Percentiles rank a stretch among this genome's conserved stretches.
These are phyloP conservation scores for Umbellularia californica DNA, from an alignment of 164 flowering plant genomes.

Conservation along the genomic window DNA sequence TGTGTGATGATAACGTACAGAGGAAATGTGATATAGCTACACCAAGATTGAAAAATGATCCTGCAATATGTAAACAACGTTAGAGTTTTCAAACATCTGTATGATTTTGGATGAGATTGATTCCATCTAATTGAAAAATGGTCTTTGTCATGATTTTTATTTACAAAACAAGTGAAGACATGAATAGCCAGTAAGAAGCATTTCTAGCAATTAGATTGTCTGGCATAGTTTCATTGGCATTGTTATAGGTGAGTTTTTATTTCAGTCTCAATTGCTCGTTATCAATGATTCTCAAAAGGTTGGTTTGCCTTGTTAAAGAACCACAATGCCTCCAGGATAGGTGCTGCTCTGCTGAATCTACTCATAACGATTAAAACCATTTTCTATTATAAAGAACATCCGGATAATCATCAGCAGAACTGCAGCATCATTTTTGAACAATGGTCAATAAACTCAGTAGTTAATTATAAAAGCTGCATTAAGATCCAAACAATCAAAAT, in stretches of 20 bases:
- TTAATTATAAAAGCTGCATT: not conserved
- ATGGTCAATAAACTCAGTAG: not conserved
- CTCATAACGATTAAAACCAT: no score
- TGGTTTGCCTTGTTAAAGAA: no score
- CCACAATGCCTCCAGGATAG: not conserved
- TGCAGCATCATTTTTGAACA: not conserved
- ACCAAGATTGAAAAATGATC: slow-evolving; percentile 70
- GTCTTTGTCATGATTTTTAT: not conserved
- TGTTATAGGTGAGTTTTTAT: not conserved
- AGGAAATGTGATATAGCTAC: slow-evolving; percentile 83
- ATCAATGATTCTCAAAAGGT: no score
- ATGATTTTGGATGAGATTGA: not conserved
- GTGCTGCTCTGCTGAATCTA: not conserved
- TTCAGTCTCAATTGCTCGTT: no score
- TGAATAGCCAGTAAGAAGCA: not conserved
- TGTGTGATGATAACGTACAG: slow-evolving; percentile 75
- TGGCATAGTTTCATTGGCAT: not conserved
- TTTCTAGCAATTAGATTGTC: not conserved
- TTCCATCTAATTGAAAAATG: not conserved
- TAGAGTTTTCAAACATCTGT: not conserved
- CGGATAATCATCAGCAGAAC: not conserved
- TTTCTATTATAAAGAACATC: not conserved
- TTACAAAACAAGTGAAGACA: not conserved
- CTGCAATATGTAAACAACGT: slow-evolving; percentile 30
- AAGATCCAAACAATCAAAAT: not conserved